Conservation (phyloP, 257 asterid genomes). For the Nicotiana knightiana region DNA sequence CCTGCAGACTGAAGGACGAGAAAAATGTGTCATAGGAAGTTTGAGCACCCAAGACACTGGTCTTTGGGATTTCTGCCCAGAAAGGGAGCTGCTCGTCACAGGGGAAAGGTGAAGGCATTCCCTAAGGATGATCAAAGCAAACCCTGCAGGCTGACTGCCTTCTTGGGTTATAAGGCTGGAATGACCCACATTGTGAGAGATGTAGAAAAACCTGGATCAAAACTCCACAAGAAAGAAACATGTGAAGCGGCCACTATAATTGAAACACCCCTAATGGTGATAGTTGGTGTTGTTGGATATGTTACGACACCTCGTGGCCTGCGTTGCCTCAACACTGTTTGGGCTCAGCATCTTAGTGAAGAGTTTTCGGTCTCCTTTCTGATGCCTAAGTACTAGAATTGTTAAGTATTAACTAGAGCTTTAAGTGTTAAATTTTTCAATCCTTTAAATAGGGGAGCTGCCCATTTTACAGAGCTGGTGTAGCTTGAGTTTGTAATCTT, state of each 20-base stretch:
- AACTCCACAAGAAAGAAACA: slow-evolving; percentile 61
- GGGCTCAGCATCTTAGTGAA: slow-evolving; percentile 53
- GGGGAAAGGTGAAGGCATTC: slow-evolving; percentile 71
- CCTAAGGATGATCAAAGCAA: slow-evolving; percentile 57
- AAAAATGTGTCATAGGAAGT: slow-evolving; percentile 60
- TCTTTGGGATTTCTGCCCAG: slow-evolving; percentile 67
- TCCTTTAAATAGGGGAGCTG: background rate
- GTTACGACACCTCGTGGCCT: slow-evolving; percentile 64
- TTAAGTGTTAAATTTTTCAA: no score
- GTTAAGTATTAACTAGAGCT: no score
- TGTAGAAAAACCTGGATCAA: slow-evolving; percentile 61
- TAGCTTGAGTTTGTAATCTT: background rate
- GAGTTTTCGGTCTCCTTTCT: no score
- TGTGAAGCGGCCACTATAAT: slow-evolving; percentile 55
- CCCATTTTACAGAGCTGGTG: background rate
- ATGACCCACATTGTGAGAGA: slow-evolving; percentile 64
- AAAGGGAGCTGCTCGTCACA: slow-evolving; percentile 52
- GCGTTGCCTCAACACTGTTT: slow-evolving; percentile 52
- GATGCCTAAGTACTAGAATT: no score
- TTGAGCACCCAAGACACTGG: slow-evolving; percentile 69
- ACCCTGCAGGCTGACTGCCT: slow-evolving; percentile 47
- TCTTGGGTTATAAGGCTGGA: slow-evolving; percentile 56
- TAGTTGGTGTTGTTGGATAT: slow-evolving; percentile 59
- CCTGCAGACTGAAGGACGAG: slow-evolving; percentile 17
- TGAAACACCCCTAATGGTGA: slow-evolving; percentile 54